Base-by-base conservation (phyloP, 2,329 filamentous ascomycete species). In the Sphaerostilbella broomeana region DNA sequence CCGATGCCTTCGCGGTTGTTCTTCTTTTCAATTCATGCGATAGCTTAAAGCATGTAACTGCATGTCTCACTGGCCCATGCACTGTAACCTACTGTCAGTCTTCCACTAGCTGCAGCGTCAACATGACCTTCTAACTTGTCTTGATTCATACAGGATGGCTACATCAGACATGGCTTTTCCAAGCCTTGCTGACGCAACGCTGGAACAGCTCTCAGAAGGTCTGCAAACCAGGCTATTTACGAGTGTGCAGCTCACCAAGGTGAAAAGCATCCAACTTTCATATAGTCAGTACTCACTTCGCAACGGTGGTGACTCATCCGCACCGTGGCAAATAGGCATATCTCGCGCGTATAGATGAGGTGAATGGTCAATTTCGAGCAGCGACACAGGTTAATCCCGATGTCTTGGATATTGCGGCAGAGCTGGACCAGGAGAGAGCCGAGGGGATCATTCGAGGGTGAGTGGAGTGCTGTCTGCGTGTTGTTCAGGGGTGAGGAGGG, bases 321-420 rank as follows among this genome's bases (percentile, higher is more conserved):
- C 15, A 21, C 9, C 4, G n/a, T n/a, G n/a, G n/a, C n/a, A n/a
- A 12, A n/a, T 19, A 51, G 41, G 44, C 50, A 16, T 58, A 58
- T 34, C 27, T 52, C 3, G 44, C 45, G 3, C 49, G 55, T 18
- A 56, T 56, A n/a, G 16, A 30, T 9, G 47, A 58, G 33, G 49
- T 51, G 8, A 57, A 57, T 16, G 40, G 40, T 3, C 16, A 33
- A 1, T 43, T 64, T 6, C 49, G 53, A 24, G 56, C 56, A 6
- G 54, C 65, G 15, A 56, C 55, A 4, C 61, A 65, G 47, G 39
- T 59, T 15, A 63, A 64, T 36, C 55, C 58, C 1, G 58, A 62
- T 44, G 62, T 62, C 6, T 40, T 60, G 5, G 26, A 37, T 6
- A 57, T 60, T 15, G 63, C 63, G 11, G 35, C 43, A 2, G 26